Evolutionary conservation across 768 basidiomycete species (phyloP).

Genomic region (Harrya chromipes): DNA sequence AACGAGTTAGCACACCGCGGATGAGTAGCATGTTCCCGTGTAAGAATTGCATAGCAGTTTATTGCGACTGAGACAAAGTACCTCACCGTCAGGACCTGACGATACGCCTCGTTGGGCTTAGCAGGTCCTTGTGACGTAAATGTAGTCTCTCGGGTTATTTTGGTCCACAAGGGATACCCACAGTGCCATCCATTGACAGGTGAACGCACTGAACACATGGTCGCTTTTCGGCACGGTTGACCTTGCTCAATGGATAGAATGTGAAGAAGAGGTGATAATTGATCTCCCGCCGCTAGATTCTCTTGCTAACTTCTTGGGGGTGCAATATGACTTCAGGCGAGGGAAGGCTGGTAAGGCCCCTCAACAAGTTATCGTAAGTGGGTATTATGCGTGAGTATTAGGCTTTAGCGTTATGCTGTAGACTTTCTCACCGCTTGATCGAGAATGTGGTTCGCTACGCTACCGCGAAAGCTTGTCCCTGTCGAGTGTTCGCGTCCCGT

Average conservation of each 20-base stretch:
- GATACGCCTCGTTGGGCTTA: not conserved
- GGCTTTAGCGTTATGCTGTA: constrained; percentile 12
- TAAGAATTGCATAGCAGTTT: not conserved
- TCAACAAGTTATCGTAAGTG: not conserved
- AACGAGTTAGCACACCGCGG: constrained; percentile 8
- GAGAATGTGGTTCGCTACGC: constrained; percentile 6
- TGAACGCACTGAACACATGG: constrained; percentile 1
- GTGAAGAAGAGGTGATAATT: constrained; percentile 1
- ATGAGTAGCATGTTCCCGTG: constrained; percentile 3
- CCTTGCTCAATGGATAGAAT: constrained; percentile 1
- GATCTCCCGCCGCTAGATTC: not conserved
- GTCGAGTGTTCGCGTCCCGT: not conserved
- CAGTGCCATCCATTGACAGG: not conserved
- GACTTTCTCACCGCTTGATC: constrained; percentile 20
- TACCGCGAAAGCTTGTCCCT: not conserved
- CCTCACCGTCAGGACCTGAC: constrained; percentile 4
- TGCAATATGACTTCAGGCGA: not conserved
- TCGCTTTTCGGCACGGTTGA: not conserved
- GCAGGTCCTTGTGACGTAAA: constrained; percentile 19
- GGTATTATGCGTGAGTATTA: constrained; percentile 13
- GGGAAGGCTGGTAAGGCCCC: constrained; percentile 1
- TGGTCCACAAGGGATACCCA: constrained; percentile 4
- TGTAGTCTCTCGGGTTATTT: constrained; percentile 2
- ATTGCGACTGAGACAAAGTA: not conserved
- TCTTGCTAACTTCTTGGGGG: not conserved